Conservation (phyloP, 495 filamentous ascomycete species). For the Parachaetomium inaequale region DNA sequence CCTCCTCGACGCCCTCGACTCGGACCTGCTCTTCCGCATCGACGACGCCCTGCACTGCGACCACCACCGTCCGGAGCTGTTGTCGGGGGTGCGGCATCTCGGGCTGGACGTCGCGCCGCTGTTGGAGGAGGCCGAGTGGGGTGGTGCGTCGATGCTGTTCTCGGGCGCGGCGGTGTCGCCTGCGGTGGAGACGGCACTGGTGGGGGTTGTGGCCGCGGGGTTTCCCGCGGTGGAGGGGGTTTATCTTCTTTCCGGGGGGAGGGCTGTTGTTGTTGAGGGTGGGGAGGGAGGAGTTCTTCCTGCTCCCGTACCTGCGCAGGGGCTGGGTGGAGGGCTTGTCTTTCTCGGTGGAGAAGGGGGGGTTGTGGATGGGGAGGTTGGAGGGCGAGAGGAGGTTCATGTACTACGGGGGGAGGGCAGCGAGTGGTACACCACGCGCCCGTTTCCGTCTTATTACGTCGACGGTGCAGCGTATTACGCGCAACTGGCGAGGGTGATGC, state of each 20-base stretch:
- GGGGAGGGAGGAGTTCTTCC: neutral
- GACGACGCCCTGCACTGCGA: neutral
- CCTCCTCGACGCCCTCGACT: neutral
- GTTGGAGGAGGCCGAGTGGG: neutral
- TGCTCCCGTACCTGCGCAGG: neutral
- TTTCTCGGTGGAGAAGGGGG: neutral
- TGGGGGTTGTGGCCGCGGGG: neutral
- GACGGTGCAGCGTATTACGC: neutral
- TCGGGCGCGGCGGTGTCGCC: neutral
- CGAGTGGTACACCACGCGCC: conserved; percentile 16
- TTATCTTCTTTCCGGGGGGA: neutral
- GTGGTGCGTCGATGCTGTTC: neutral
- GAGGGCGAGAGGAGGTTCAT: too few species aligned
- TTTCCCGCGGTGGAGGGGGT: neutral
- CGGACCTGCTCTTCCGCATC: neutral
- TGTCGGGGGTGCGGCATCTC: neutral
- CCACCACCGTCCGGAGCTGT: neutral
- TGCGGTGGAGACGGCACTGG: neutral
- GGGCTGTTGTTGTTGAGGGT: neutral
- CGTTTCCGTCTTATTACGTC: neutral
- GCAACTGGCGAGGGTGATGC: conserved; percentile 4
- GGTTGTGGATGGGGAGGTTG: too few species aligned
- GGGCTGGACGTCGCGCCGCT: conserved; percentile 8
- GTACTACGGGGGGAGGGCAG: neutral
- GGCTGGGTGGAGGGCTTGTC: neutral